Evolutionary conservation across 192 early-diverging fungal species (phyloP).

Genomic region (Gamsiella multidivaricata): DNA sequence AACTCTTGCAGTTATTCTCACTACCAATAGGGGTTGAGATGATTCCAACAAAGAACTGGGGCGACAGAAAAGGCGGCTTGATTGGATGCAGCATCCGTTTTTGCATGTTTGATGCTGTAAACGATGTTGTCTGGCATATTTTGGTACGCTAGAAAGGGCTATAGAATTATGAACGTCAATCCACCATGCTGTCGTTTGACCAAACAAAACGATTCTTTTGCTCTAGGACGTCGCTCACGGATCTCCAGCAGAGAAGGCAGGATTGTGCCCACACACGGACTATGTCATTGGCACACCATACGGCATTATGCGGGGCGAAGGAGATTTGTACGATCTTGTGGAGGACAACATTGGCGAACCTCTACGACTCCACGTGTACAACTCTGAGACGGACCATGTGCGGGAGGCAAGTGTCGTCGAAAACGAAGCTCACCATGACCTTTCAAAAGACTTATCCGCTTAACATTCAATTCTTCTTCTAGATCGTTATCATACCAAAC

Average conservation of each 20-base stretch:
- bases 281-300: conserved; percentile 81
- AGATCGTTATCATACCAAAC: conserved; percentile 76
- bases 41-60: conserved; percentile 54
- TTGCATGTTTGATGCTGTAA: conserved; percentile 70
- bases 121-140: conserved; percentile 64
- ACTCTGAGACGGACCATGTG: conserved; percentile 68
- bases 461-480: neutral
- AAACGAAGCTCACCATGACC: neutral
- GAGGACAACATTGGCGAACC: conserved; percentile 68
- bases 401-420: conserved; percentile 59
- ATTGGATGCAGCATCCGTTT: conserved; percentile 73
- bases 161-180: no score
- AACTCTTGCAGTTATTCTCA: no score
- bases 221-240: conserved; percentile 66
- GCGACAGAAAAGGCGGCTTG: conserved; percentile 55
- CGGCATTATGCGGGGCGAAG: conserved; percentile 65
- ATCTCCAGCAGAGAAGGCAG: conserved; percentile 78
- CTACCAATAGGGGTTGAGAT: conserved; percentile 53
- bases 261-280: conserved; percentile 72
- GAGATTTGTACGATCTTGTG: conserved; percentile 74
- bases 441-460: neutral
- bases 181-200: neutral
- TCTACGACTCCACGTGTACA: conserved; percentile 76
- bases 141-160: conserved; percentile 30
- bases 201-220: neutral